Evolutionary conservation across 805 yeast genomes (phyloP).

Genomic region (Candida maesae): DNA sequence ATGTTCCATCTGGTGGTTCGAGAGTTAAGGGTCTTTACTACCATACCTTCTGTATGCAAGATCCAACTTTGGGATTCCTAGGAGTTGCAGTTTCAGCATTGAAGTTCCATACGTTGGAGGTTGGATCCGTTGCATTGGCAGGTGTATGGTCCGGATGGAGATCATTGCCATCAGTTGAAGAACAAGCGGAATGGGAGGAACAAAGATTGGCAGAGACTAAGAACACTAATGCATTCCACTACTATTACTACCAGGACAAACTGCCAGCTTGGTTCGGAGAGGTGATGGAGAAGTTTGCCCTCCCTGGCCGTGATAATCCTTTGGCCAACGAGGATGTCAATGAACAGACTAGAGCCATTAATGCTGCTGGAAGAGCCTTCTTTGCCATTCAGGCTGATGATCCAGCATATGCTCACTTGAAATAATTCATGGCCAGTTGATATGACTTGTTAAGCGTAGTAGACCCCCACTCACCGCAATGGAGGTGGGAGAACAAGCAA

Average conservation of each 20-base stretch:
- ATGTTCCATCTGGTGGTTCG: slow-evolving; percentile 4
- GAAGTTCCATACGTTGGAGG: slow-evolving; percentile 47
- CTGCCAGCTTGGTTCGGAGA: slow-evolving; percentile 8
- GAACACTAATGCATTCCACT: slow-evolving; percentile 5
- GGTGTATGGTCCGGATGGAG: slow-evolving; percentile 46
- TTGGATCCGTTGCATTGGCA: slow-evolving; percentile 46
- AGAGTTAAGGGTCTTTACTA: slow-evolving; percentile 37
- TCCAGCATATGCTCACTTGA: background rate
- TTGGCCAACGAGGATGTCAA: slow-evolving; percentile 7
- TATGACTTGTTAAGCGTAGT: no score
- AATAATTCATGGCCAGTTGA: no score
- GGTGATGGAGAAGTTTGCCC: slow-evolving; percentile 6
- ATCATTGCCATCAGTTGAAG: slow-evolving; percentile 35
- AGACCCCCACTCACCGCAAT: no score
- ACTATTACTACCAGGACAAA: slow-evolving; percentile 3
- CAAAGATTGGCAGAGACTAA: slow-evolving; percentile 27
- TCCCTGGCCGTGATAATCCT: slow-evolving; percentile 7
- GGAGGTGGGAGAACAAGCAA: no score
- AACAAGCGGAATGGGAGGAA: slow-evolving; percentile 35
- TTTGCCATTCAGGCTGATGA: slow-evolving; percentile 4
- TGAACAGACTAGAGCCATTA: slow-evolving; percentile 7
- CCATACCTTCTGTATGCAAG: slow-evolving; percentile 41
- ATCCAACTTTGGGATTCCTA: slow-evolving; percentile 41
- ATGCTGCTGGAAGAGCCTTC: slow-evolving; percentile 7
- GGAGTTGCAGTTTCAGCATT: slow-evolving; percentile 38